Evolutionary conservation across 1,139 yeast genomes (phyloP), one percentile per base, ranked within the genome.

Genomic region (Saccharomyces hybrid): DNA sequence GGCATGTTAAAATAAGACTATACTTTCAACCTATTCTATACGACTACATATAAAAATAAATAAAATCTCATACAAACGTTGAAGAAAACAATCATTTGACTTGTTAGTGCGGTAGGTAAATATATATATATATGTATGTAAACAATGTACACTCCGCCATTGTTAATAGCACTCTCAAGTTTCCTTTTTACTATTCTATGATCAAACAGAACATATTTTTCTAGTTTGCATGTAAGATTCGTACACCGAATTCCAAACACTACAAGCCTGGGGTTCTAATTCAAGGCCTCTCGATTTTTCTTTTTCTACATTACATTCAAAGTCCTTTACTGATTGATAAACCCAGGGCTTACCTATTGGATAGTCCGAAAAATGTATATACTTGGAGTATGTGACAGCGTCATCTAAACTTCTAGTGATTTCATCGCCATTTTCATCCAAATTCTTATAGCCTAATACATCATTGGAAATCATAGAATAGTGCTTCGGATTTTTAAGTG

Each of bases 301-400:
- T 11, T 47, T 54, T 24, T 49, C 56, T 1, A 54, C 60, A 2
- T 27, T 51, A 53, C 72, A 68, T 52, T 59, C 54, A 28, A 67
- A 49, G 3, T 59, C 60, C 2, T 64, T 60, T 6, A 61, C 19
- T 2, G 62, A 56, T 2, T 44, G 21, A 52, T 65, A 65, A n/a
- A 55, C 41, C 72, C 71, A 68, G 11, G 72, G 72, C 51, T 68
- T 68, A 2, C 59, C 61, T 27, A 65, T 38, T 27, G 70, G 71
- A 47, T 58, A 64, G 47, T 68, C 72, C 2, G 71, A 66, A 50
- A 61, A 67, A 54, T 67, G 71, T n/a, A 67, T 55, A 55, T 65
- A 67, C 53, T 67, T 67, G n/a, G 63, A 55, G n/a, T 61, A 55
- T 4, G 51, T 41, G 1, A 61, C 55, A 7, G 58, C 29, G 4